These are phyloP conservation scores for Paecilomyces formosus DNA, from an alignment of 2,329 filamentous ascomycete species.

Conservation along the genomic window DNA sequence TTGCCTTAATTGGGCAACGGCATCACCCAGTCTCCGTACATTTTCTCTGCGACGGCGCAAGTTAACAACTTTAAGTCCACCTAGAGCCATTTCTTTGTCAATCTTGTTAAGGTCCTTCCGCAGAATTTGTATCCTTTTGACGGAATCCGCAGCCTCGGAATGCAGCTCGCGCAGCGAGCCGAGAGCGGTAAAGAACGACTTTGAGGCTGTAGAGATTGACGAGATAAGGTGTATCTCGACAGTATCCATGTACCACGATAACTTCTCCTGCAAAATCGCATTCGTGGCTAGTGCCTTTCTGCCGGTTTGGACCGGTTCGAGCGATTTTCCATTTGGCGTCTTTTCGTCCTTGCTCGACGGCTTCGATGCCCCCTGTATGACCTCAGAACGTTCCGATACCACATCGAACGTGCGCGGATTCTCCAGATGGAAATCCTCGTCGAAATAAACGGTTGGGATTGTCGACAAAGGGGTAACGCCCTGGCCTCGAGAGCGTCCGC, in stretches of 20 bases:
- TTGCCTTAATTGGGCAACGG: conserved; percentile 72
- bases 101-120: conserved; percentile 71
- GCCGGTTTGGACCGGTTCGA: conserved; percentile 47
- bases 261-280: conserved; percentile 92
- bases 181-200: conserved; percentile 90
- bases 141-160: conserved; percentile 84
- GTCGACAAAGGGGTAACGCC: conserved; percentile 82
- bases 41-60: conserved; percentile 78
- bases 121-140: conserved; percentile 73
- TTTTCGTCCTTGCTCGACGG: conserved; percentile 47
- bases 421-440: conserved; percentile 88
- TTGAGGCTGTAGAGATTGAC: conserved; percentile 90
- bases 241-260: conserved; percentile 99
- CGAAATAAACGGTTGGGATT: conserved; percentile 89
- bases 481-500: conserved; percentile 51
- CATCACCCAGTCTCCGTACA: conserved; percentile 69
- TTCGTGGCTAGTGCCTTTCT: conserved; percentile 91
- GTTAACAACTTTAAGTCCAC: conserved; percentile 77
- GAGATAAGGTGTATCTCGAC: conserved; percentile 95
- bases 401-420: conserved; percentile 95
- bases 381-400: conserved; percentile 90
- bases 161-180: conserved; percentile 87
- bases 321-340: conserved; percentile 49
- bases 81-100: conserved; percentile 79
- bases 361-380: conserved; percentile 63